These are phyloP conservation scores for Funneliformis geosporum DNA, from an alignment of 192 early-diverging fungal species.

Conservation along the genomic window DNA sequence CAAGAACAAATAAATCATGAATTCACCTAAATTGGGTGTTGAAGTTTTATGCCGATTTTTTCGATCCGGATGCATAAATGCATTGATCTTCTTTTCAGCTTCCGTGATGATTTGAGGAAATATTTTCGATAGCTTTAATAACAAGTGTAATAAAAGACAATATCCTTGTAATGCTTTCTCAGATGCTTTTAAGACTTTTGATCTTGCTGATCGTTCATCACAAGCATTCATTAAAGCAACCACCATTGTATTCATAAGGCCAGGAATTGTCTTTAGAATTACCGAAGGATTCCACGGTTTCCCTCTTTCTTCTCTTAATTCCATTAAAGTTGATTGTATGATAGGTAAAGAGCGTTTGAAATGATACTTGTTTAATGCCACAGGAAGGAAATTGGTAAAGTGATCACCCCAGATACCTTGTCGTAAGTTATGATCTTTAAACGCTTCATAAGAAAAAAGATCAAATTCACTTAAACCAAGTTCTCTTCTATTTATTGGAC, in stretches of 20 bases:
- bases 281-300: neutral
- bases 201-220: neutral
- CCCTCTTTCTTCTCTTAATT: neutral
- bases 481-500: neutral
- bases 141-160: constrained; percentile 16
- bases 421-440: neutral
- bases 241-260: constrained; percentile 6
- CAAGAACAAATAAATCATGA: constrained; percentile 7
- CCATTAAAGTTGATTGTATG: constrained; percentile 1
- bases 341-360: constrained; percentile 1
- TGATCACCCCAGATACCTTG: neutral
- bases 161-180: constrained; percentile 26
- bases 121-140: neutral
- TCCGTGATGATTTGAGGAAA: neutral
- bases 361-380: neutral
- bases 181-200: constrained; percentile 10
- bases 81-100: neutral
- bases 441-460: constrained; percentile 12
- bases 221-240: constrained; percentile 21
- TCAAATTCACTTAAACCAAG: neutral
- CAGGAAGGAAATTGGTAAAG: constrained; percentile 20
- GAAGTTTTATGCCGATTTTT: neutral
- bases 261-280: constrained; percentile 8
- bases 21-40: neutral
- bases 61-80: neutral